Evolutionary conservation across 208 protist genomes (phyloP).

Genomic region (Trypanosoma mega): DNA sequence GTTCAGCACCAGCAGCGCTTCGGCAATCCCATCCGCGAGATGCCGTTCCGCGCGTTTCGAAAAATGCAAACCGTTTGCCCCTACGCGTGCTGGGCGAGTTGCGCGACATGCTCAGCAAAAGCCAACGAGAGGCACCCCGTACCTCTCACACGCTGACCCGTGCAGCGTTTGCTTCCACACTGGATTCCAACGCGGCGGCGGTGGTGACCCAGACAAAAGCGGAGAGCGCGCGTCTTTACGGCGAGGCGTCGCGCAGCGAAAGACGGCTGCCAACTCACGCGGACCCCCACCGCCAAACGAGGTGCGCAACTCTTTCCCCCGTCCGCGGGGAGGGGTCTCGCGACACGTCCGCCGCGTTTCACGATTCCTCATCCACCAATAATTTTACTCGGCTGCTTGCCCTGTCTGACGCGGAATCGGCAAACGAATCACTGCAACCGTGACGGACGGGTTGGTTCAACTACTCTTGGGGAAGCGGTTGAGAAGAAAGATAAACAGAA

Average conservation of each 20-base stretch:
- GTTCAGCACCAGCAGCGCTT: not conserved
- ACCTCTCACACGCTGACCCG: too few species aligned
- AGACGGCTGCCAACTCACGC: not conserved
- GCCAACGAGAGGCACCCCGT: not conserved
- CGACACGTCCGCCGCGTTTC: not conserved
- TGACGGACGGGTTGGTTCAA: too few species aligned
- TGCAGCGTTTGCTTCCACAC: not conserved
- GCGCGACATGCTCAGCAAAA: constrained; percentile 12
- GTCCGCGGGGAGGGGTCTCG: constrained; percentile 1
- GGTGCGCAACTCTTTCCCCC: not conserved
- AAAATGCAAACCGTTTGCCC: constrained; percentile 14
- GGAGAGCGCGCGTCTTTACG: too few species aligned
- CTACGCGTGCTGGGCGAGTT: constrained; percentile 18
- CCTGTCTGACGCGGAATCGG: constrained; percentile 65
- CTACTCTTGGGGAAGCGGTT: not conserved
- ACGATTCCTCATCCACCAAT: constrained; percentile 35
- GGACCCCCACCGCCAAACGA: not conserved
- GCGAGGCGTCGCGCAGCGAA: too few species aligned
- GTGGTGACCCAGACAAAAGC: too few species aligned
- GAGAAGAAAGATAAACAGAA: not conserved
- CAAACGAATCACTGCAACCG: constrained; percentile 9
- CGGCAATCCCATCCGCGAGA: not conserved
- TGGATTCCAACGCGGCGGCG: not conserved
- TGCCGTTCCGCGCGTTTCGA: not conserved
- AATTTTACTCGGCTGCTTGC: constrained; percentile 73